Evolutionary conservation across 1,284 basidiomycete species (phyloP), one percentile per base, ranked within the genome.

Genomic region (Coriolopsis trogii): DNA sequence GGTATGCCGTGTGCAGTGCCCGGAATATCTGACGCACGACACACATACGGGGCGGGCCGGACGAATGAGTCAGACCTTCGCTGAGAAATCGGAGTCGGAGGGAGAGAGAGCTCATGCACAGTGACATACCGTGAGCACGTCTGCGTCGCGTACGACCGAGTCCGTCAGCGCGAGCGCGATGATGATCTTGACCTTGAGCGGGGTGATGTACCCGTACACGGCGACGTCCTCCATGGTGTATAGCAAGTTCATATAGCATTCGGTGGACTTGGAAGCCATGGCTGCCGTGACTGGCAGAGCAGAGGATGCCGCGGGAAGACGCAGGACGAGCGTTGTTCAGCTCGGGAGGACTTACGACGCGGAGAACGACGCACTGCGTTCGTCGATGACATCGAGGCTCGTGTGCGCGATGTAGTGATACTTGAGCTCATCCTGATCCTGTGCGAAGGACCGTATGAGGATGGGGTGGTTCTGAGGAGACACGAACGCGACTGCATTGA

Each of bases 341-440:
- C 30, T 46, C 23, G 28, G 30, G 34, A 3, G 26, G 29, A 47
- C 47, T 55, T 30, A 45, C 49, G 49, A 51, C 23, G 51, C 7
- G 38, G 43, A 36, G 16, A 30, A 26, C 40, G 41, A 62, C 70
- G 66, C 59, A 73, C 71, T 67, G 55, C 87, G 82, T 73, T 91
- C 89, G 63, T 91, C 89, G 62, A 91, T 81, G 50, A 91, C 81
- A 68, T 91, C 89, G 62, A 91, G 68, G 56, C 85, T 86, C 18
- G 88, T 91, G 63, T 91, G 89, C 0, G 89, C 88, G 55, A 91
- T 83, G 60, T 91, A 91, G 67, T 91, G 88, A 59, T 89, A 90
- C 64, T 90, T 91, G 54, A 91, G 76, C 48, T 86, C 84, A 62
- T 88, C 84, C 56, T 83, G 79, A 3, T 64, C 59, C 42, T 65